These are phyloP conservation scores for Kwoniella sp. DNA, from an alignment of 768 basidiomycete species.

Conservation along the genomic window DNA sequence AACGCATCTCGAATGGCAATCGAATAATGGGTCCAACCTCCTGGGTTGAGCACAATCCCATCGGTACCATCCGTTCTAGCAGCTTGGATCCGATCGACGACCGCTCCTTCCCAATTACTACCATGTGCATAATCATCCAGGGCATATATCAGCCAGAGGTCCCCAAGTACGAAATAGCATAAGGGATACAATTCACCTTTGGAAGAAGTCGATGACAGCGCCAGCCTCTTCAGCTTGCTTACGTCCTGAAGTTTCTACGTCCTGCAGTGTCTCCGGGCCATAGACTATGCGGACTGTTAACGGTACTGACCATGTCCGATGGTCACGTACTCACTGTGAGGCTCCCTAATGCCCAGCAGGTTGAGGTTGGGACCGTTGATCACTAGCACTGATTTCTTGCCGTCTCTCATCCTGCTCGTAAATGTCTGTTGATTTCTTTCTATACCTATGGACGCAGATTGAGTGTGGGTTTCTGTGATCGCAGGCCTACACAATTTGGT, in stretches of 20 bases:
- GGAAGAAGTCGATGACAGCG: slow-evolving; percentile 32
- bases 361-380: slow-evolving; percentile 49
- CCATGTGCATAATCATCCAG: no score
- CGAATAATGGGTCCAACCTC: slow-evolving; percentile 44
- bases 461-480: no score
- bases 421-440: no score
- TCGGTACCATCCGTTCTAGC: slow-evolving; percentile 39
- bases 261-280: slow-evolving; percentile 38
- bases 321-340: slow-evolving; percentile 32
- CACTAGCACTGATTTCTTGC: slow-evolving; percentile 32
- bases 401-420: slow-evolving; percentile 27
- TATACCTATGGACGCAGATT: no score
- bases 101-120: slow-evolving; percentile 44
- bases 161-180: no score
- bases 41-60: slow-evolving; percentile 44
- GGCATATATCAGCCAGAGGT: no score
- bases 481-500: no score
- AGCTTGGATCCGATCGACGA: slow-evolving; percentile 43
- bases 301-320: no score
- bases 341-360: slow-evolving; percentile 40
- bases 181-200: slow-evolving; percentile 15
- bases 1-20: slow-evolving; percentile 44
- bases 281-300: no score
- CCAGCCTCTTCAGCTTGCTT: slow-evolving; percentile 22
- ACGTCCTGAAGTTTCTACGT: slow-evolving; percentile 27